phyloP scores from a whole-genome alignment of 306 rosid genomes.

The Trifolium pratense region DNA sequence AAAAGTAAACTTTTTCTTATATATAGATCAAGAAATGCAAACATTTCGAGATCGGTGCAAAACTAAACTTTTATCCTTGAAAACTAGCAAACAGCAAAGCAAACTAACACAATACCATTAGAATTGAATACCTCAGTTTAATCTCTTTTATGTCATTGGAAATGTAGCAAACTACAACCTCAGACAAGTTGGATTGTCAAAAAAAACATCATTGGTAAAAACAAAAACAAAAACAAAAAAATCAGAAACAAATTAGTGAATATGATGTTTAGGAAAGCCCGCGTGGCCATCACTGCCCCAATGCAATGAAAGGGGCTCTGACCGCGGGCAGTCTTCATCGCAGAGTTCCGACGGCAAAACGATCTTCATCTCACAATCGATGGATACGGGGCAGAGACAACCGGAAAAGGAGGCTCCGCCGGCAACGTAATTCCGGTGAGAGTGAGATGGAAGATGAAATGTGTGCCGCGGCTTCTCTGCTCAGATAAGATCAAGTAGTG shows the following conservation, averaged over 20 bases:
- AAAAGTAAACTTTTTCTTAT: too few species aligned
- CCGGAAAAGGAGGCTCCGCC: conserved; percentile 32
- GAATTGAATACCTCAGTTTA: not conserved
- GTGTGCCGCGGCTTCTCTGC: conserved; percentile 38
- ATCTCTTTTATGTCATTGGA: conserved; percentile 45
- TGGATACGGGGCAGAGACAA: conserved; percentile 17
- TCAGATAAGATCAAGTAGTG: conserved; percentile 60
- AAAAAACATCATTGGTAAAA: conserved; percentile 12
- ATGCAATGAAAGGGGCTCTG: conserved; percentile 37
- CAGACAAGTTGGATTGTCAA: conserved; percentile 58
- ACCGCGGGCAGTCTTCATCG: conserved; percentile 58
- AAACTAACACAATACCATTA: not conserved
- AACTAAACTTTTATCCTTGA: too few species aligned
- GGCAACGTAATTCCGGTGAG: not conserved
- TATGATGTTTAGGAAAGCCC: conserved; percentile 33
- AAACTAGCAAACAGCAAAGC: too few species aligned
- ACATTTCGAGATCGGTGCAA: too few species aligned
- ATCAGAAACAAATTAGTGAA: not conserved
- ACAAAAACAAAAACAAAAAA: not conserved
- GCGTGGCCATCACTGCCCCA: conserved; percentile 50
- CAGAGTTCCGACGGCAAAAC: conserved; percentile 38
- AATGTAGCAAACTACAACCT: conserved; percentile 48
- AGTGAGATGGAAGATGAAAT: not conserved
- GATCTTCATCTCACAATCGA: not conserved
- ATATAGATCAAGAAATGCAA: too few species aligned